Base-by-base conservation (phyloP, 768 basidiomycete genomes). In the Dendrothele bispora region DNA sequence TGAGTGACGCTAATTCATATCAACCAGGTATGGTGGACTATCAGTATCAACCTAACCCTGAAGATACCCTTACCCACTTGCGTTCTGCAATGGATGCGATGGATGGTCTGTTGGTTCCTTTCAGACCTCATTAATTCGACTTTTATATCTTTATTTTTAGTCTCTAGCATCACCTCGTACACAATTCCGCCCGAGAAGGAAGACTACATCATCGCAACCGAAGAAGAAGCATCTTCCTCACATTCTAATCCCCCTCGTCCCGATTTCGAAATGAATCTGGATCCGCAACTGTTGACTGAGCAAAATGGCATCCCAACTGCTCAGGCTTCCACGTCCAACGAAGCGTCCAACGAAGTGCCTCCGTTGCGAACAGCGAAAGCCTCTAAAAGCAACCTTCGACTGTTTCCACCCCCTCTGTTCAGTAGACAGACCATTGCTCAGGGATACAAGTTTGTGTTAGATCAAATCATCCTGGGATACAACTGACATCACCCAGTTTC, bases 331-430 rank as follows among this genome's bases (percentile, higher is more conserved):
- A 14, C 15, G 1, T n/a, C 21, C n/a, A 22, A 14, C 20, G 6
- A 22, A 12, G 15, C 12, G 17, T 28, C 39, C 52, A 12, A 14
- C 14, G 32, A 10, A 21, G 48, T 48, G 30, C 43, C 44, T 44
- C 35, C 18, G 20, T 22, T n/a, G 21, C 36, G 42, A 36, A 30
- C 15, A 12, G 43, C 40, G 21, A 46, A 50, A 40, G 18, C 54
- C 20, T 27, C 56, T 36, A 30, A 66, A 47, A 86, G 80, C 60
- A 83, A 82, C 56, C 70, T 94, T 7, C 78, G 88, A 24, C 71
- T 92, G 10, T 83, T 94, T 54, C 93, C 95, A 24, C 89, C 94
- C 1, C 95, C 95, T 7, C 66, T 94, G 39, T 98, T 98, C 69
- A 88, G 86, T 55, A 78, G 92, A 27, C 87, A 91, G 54, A 76